Conservation (phyloP, 352 stramenopile genomes). For the Pythium coloratum region DNA sequence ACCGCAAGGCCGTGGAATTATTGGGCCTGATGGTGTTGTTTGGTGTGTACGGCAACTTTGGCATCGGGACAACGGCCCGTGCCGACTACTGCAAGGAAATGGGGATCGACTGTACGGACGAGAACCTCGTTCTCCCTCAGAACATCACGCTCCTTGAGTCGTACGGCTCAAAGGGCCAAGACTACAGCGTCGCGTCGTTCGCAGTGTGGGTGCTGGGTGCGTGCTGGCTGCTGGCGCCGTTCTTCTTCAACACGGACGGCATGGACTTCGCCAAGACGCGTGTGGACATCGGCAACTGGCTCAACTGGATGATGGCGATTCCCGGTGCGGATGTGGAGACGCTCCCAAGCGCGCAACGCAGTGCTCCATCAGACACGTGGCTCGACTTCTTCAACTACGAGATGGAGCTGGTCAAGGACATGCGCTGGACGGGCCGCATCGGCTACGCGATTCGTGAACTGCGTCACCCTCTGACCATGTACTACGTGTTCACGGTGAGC, state of each 20-base stretch:
- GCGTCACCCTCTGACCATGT: constrained; percentile 79
- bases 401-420: constrained; percentile 54
- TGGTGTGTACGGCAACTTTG: constrained; percentile 74
- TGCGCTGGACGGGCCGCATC: constrained; percentile 64
- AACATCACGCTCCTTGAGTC: constrained; percentile 74
- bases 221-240: constrained; percentile 80
- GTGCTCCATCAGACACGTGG: constrained; percentile 59
- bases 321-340: constrained; percentile 46
- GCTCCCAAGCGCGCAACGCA: constrained; percentile 40
- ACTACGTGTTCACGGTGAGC: constrained; percentile 76
- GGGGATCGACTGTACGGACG: constrained; percentile 47
- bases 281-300: constrained; percentile 82
- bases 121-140: constrained; percentile 53
- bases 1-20: constrained; percentile 79
- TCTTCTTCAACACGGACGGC: constrained; percentile 88
- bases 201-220: constrained; percentile 81
- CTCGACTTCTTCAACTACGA: constrained; percentile 82
- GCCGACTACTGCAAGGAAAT: constrained; percentile 60
- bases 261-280: constrained; percentile 86
- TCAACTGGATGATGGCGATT: constrained; percentile 78
- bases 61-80: constrained; percentile 57
- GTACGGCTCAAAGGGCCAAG: constrained; percentile 84
- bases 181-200: constrained; percentile 88
- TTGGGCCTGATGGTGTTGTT: constrained; percentile 84
- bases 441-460: constrained; percentile 75